Evolutionary conservation across 257 asterid genomes (phyloP), one percentile per base, ranked within the genome.

Genomic region (Gentiana dahurica): DNA sequence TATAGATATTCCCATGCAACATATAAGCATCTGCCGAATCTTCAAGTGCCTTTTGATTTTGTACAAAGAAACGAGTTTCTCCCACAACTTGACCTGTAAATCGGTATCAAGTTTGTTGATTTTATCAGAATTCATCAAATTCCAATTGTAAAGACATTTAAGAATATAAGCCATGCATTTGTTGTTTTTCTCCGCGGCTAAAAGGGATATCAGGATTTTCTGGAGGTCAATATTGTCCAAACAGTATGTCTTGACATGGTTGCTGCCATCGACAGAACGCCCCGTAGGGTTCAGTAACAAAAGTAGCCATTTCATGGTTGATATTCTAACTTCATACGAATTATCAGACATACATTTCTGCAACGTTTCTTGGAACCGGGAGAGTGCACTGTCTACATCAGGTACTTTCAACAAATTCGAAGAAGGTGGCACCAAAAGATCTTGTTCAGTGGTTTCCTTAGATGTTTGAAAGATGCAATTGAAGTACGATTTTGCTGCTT

Each of bases 1-100:
- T 62, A 73, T 70, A 57, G 94, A 91, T 68, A 91, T 53, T n/a
- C 96, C 98, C 84, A 91, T 76, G 79, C 95, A 87, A 79, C 95
- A 83, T 63, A 91, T 67, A 52, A 91, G 93, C 11, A 73, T 62
- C 65, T 81, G 88, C 41, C 72, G 78, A 15, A 82, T 85, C 81
- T 91, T 91, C 34, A 85, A 81, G 71, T 83, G 95, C 69, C 90
- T 87, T 43, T 88, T 74, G 58, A 75, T 77, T 71, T 76, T 72
- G 75, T 81, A 80, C 56, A 87, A 60, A 65, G 84, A 80, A 75
- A 79, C 94, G 75, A 85, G 71, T 53, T 67, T 72, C 64, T 79
- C 79, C 98, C 98, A 91, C 37, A 87, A 73, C 68, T 66, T 72
- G 77, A 79, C 70, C 60, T 75, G 58, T 9, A 87, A 81, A 59